These are phyloP conservation scores for Melampsora larici-populina DNA, from an alignment of 1,284 basidiomycete species.

Conservation along the genomic window DNA sequence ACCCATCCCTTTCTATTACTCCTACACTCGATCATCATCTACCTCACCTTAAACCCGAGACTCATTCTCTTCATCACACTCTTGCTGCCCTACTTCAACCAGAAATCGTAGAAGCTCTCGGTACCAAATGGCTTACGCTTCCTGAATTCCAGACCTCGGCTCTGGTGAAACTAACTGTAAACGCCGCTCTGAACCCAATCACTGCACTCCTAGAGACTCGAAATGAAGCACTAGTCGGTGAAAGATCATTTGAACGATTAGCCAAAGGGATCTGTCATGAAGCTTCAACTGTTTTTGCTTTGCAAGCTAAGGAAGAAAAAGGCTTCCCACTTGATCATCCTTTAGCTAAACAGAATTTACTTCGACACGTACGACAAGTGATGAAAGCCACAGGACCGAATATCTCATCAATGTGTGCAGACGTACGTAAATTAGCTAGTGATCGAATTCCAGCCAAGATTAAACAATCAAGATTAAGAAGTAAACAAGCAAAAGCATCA, in stretches of 20 bases:
- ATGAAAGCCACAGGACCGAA: constrained; percentile 63
- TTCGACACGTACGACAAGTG: constrained; percentile 61
- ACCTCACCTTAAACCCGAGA: constrained; percentile 52
- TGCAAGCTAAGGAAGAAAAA: constrained; percentile 44
- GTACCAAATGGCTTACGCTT: constrained; percentile 65
- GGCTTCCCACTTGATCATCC: constrained; percentile 40
- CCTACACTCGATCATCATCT: constrained; percentile 62
- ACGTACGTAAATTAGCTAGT: constrained; percentile 51
- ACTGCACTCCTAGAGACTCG: constrained; percentile 75
- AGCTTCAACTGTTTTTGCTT: constrained; percentile 48
- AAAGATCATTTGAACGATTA: constrained; percentile 47
- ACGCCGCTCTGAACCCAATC: constrained; percentile 80
- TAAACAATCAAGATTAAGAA: constrained; percentile 14
- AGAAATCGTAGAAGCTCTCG: constrained; percentile 50
- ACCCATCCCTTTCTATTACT: constrained; percentile 46
- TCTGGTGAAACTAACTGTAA: constrained; percentile 78
- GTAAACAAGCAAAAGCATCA: not conserved
- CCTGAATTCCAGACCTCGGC: constrained; percentile 68
- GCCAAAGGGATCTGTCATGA: constrained; percentile 48
- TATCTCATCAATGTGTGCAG: constrained; percentile 72
- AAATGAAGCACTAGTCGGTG: constrained; percentile 66
- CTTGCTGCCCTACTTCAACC: constrained; percentile 68
- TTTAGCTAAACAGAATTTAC: constrained; percentile 51
- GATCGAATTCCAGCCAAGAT: not conserved
- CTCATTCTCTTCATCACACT: constrained; percentile 64